Base-by-base conservation (phyloP, 1,139 yeast genomes). In the Saccharomycopsis phalli region DNA sequence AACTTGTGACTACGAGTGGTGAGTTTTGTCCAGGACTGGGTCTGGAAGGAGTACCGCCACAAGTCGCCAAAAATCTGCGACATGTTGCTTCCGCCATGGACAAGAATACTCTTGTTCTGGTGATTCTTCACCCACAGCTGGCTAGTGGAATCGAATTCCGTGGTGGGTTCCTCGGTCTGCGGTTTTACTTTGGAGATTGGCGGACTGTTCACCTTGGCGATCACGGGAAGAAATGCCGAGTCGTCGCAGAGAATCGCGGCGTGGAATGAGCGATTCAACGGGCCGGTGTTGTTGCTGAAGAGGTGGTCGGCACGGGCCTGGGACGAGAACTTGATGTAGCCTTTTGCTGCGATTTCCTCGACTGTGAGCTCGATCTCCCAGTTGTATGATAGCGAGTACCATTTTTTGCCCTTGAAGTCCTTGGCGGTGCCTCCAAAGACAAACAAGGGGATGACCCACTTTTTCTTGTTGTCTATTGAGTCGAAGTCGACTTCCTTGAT, bases 11-110 rank as follows among this genome's bases (percentile, higher is more conserved):
- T 21, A 10, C 14, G 28, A 4, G 37, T 26, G 6, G 16, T 17
- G 3, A 44, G 14, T 8, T 31, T 8, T 23, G 38, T 37, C 76
- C 76, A 71, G 2, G 50, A 48, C 42, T 65, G 69, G 1, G 56
- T 50, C 25, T 58, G 60, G 29, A 42, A 39, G 8, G 32, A 17
- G 26, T 21, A 42, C 17, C 33, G 22, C 46, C 46, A 42, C 3
- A 36, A 18, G 26, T 39, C 42, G 2, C 31, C 34, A 18, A 33
- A 36, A 1, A 39, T 21, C 10, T 21, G 22, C 2, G 30, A 28
- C 10, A 16, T 27, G 21, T 20, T 31, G 33, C 18, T 36, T 3
- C 46, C 46, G 3, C 46, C 46, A 31, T 42, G 46, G 13, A 42
- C 36, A 5, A 42, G 10, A 21, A 42, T 27, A 14, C 30, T 29